Evolutionary conservation across 108 stramenopile genomes (phyloP).

Genomic region (Skeletonema potamos): DNA sequence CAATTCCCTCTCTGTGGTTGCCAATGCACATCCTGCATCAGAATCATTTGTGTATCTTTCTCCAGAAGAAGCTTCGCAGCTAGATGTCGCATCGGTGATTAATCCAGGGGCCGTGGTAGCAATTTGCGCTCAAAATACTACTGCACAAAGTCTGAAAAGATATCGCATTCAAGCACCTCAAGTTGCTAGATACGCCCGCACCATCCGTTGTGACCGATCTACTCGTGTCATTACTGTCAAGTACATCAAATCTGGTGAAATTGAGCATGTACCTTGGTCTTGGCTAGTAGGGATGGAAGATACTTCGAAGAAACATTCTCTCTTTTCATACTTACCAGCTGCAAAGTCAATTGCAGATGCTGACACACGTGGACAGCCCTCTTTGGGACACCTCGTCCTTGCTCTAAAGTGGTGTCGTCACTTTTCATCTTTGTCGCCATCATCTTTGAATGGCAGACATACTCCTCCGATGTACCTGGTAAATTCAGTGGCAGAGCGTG

Average conservation of each 20-base stretch:
- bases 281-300: constrained; percentile 64
- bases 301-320: constrained; percentile 29
- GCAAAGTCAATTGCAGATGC: constrained; percentile 51
- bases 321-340: constrained; percentile 44
- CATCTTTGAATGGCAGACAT: neutral
- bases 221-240: constrained; percentile 44
- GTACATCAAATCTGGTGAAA: constrained; percentile 20
- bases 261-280: constrained; percentile 35
- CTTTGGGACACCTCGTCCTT: constrained; percentile 61
- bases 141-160: constrained; percentile 6
- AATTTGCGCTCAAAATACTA: constrained; percentile 26
- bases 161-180: neutral
- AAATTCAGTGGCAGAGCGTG: constrained; percentile 51
- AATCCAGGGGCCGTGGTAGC: constrained; percentile 55
- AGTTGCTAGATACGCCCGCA: constrained; percentile 45
- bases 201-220: constrained; percentile 46
- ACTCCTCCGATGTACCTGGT: constrained; percentile 5
- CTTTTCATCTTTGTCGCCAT: neutral
- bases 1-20: constrained; percentile 52
- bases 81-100: constrained; percentile 58
- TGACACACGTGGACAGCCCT: constrained; percentile 17
- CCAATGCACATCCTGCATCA: constrained; percentile 57
- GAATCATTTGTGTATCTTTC: constrained; percentile 57
- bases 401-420: constrained; percentile 68
- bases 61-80: constrained; percentile 21